Evolutionary conservation across 2,329 filamentous ascomycete genomes (phyloP), one percentile per base, ranked within the genome.

Genomic region (Penicillium aurantiogriseum): DNA sequence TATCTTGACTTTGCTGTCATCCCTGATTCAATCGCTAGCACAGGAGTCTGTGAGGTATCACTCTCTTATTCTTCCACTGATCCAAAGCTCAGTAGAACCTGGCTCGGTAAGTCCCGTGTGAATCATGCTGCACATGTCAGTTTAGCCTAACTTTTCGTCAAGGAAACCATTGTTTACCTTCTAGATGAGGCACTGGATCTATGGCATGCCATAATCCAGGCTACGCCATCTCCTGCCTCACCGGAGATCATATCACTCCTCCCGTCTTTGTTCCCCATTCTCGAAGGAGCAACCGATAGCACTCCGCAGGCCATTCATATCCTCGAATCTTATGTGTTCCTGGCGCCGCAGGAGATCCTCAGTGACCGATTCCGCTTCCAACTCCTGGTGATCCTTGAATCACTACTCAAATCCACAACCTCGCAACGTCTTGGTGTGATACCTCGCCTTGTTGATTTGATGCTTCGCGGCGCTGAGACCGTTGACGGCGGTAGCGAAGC

Each of bases 151-250:
- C 15, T 19, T 46, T 31, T 27, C 23, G 9, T 17, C 39, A 36
- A 80, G 78, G 82, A 85, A 39, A 81, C 89, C 42, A 86, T 90
- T 64, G 77, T 92, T 2, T 94, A 96, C 68, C 84, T 99, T 11
- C 85, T 96, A 13, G 94, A 97, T 60, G 94, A 99, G 71, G 90
- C 91, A 0, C 80, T 97, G 15, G 92, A 97, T 55, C 83, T 99
- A 3, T 97, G 93, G 93, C 82, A 84, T 35, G 85, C 88, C 2
- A 85, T 97, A 11, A 74, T 92, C 38, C 80, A 80, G 61, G 85
- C 91, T 67, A 87, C 86, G 57, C 80, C 82, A 8, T 76, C 84
- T 13, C 86, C 88, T 0, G 76, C 74, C 15, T 81, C 85, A 0
- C 76, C 81, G 0, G 85, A 86, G 15, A 76, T 92, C n/a, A 72